Percentiles rank a stretch among this genome's conserved stretches.
phyloP scores from a whole-genome alignment of 2,329 filamentous ascomycete genomes.

The Amylocarpus encephaloides region DNA sequence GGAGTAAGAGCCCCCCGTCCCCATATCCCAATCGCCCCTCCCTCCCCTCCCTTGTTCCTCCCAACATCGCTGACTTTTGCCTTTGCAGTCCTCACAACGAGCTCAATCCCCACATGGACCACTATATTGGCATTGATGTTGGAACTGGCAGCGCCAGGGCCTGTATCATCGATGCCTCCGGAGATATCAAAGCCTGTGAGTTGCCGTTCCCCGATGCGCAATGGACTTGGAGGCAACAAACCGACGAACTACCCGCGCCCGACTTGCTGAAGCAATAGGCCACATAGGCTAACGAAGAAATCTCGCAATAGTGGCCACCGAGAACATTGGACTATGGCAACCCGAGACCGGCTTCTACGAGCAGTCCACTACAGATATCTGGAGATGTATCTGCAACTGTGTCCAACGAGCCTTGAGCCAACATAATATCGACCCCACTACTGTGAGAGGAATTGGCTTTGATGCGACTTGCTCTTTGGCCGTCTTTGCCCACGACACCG shows the following conservation, averaged over 20 bases:
- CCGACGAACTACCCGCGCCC: constrained; percentile 3
- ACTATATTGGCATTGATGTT: constrained; percentile 85
- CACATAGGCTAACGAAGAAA: constrained; percentile 6
- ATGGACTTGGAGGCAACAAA: background rate
- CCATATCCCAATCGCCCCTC: background rate
- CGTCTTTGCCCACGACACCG: constrained; percentile 82
- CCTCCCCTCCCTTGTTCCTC: background rate
- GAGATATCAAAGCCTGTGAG: constrained; percentile 67
- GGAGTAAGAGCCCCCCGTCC: constrained; percentile 24
- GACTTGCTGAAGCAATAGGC: background rate
- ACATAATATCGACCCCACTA: constrained; percentile 67
- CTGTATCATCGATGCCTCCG: constrained; percentile 87
- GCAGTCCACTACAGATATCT: constrained; percentile 97
- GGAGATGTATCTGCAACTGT: constrained; percentile 86
- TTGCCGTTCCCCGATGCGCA: background rate
- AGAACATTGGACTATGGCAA: constrained; percentile 77
- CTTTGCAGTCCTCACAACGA: constrained; percentile 30
- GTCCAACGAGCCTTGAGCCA: constrained; percentile 78
- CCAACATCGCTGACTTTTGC: constrained; percentile 4
- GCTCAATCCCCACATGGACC: constrained; percentile 40
- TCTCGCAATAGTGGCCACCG: constrained; percentile 47
- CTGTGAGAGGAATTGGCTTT: constrained; percentile 87
- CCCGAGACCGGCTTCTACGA: constrained; percentile 75
- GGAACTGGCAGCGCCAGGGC: constrained; percentile 93
- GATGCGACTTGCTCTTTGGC: constrained; percentile 97